A percentile compares a stretch with the other conserved stretches of the same genome.
Evolutionary conservation across 768 basidiomycete genomes (phyloP).

Genomic region (Leccinum uliginosum): DNA sequence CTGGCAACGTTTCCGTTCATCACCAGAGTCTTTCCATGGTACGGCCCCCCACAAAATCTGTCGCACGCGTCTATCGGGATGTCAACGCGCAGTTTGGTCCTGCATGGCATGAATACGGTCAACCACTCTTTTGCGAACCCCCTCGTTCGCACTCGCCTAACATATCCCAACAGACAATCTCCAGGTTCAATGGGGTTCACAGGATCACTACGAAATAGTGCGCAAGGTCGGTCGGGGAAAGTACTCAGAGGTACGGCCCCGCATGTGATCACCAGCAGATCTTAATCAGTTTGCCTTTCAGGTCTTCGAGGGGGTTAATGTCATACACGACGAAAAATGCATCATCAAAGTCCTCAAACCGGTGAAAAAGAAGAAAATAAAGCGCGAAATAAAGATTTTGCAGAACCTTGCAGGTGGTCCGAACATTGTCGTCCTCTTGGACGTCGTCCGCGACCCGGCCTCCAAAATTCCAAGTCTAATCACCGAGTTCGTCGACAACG

Average conservation of each 20-base stretch:
- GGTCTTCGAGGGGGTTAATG: conserved; percentile 93
- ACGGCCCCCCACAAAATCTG: conserved; percentile 68
- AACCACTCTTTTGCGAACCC: conserved; percentile 16
- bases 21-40: conserved; percentile 53
- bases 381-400: conserved; percentile 97
- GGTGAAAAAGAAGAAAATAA: conserved; percentile 99
- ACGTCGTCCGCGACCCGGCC: conserved; percentile 93
- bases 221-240: conserved; percentile 95
- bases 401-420: conserved; percentile 96
- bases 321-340: conserved; percentile 88
- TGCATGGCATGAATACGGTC: conserved; percentile 96
- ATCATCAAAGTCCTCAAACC: conserved; percentile 99
- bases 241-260: conserved; percentile 75
- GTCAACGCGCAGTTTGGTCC: conserved; percentile 85
- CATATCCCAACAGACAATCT: conserved; percentile 66
- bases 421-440: conserved; percentile 88
- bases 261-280: conserved; percentile 8
- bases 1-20: conserved; percentile 10
- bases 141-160: conserved; percentile 9
- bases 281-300: conserved; percentile 27
- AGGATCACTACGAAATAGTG: conserved; percentile 98
- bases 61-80: conserved; percentile 83
- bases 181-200: conserved; percentile 95
- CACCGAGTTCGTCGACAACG: conserved; percentile 97
- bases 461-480: conserved; percentile 97